These are phyloP conservation scores for Onygenales sp. DNA, from an alignment of 2,329 filamentous ascomycete genomes.

Conservation along the genomic window DNA sequence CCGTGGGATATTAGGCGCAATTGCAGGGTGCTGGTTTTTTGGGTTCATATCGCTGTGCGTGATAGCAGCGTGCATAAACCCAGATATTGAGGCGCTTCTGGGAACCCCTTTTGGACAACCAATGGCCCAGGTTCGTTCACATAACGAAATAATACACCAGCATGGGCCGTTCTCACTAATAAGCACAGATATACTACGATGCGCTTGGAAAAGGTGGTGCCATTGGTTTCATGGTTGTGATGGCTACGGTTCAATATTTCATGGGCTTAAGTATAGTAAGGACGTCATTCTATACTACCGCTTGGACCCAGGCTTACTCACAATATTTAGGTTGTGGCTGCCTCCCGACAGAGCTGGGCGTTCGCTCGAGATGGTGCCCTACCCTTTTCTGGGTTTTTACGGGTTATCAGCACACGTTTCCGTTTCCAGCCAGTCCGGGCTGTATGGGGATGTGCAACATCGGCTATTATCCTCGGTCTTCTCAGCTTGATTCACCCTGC, in stretches of 20 bases:
- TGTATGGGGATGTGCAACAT: constrained; percentile 44
- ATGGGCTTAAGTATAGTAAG: constrained; percentile 48
- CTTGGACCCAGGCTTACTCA: constrained; percentile 6
- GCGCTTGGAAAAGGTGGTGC: constrained; percentile 51
- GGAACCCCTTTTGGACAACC: constrained; percentile 48
- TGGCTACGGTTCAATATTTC: constrained; percentile 54
- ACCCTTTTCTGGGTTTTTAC: constrained; percentile 50
- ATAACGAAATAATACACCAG: background rate
- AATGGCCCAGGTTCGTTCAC: constrained; percentile 37
- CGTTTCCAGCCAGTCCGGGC: constrained; percentile 50
- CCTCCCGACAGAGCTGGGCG: constrained; percentile 53
- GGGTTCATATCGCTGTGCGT: constrained; percentile 51
- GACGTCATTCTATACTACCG: background rate
- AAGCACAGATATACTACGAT: constrained; percentile 49
- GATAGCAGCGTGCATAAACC: constrained; percentile 48
- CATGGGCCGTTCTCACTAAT: background rate
- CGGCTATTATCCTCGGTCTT: constrained; percentile 46
- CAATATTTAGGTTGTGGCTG: constrained; percentile 40
- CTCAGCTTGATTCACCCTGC: constrained; percentile 50
- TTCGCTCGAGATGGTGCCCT: constrained; percentile 54
- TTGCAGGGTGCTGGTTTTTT: constrained; percentile 46
- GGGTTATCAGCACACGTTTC: constrained; percentile 45
- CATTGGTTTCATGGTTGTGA: constrained; percentile 48
- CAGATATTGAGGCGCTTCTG: constrained; percentile 42
- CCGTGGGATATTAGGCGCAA: constrained; percentile 49